These are phyloP conservation scores for Ustilago sp. DNA, from an alignment of 1,284 basidiomycete species.

Conservation along the genomic window DNA sequence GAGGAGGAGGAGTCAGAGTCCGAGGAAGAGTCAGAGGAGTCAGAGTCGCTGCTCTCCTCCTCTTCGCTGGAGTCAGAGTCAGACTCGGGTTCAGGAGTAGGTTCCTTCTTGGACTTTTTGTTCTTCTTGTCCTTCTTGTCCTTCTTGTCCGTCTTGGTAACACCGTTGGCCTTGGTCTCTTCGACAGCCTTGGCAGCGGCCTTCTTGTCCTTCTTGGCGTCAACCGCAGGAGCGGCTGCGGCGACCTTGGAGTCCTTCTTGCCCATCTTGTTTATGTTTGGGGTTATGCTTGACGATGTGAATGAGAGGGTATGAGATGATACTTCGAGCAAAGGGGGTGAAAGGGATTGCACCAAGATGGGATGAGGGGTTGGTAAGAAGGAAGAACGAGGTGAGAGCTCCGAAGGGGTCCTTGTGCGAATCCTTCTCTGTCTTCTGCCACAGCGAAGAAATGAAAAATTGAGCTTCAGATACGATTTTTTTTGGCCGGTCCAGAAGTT, in stretches of 20 bases:
- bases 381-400: constrained; percentile 4
- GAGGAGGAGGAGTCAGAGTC: constrained; percentile 15
- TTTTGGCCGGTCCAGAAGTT: constrained; percentile 16
- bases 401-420: background rate
- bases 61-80: constrained; percentile 27
- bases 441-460: constrained; percentile 21
- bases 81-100: constrained; percentile 8
- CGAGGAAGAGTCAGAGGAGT: constrained; percentile 11
- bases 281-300: constrained; percentile 4
- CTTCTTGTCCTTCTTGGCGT: constrained; percentile 52
- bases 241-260: constrained; percentile 48
- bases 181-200: constrained; percentile 29
- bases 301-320: constrained; percentile 6
- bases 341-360: constrained; percentile 16
- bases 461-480: constrained; percentile 8
- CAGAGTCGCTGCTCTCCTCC: constrained; percentile 8
- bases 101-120: constrained; percentile 6
- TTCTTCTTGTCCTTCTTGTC: background rate
- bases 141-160: constrained; percentile 58
- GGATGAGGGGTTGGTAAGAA: constrained; percentile 17
- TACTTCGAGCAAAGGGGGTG: constrained; percentile 14
- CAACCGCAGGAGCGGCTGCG: constrained; percentile 39
- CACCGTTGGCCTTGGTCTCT: constrained; percentile 44
- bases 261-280: constrained; percentile 22
- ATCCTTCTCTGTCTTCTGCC: background rate